Percentiles rank a stretch among this genome's conserved stretches.
phyloP scores from a whole-genome alignment of 352 stramenopile genomes.

The Globisporangium cystogenes region DNA sequence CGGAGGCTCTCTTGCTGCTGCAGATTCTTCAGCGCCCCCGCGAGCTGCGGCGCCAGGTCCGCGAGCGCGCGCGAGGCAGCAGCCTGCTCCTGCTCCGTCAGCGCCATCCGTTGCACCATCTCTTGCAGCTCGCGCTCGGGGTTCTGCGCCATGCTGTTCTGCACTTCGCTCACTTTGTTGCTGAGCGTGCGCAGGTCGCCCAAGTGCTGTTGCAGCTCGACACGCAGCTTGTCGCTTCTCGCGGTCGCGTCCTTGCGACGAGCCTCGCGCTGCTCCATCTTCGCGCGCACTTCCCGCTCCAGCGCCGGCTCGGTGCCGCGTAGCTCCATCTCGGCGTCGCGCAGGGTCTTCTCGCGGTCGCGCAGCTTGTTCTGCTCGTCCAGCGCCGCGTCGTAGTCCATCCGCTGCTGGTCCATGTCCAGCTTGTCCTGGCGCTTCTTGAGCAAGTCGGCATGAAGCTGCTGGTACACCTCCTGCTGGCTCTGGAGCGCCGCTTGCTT shows the following conservation, averaged over 20 bases:
- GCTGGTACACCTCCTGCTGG: constrained; percentile 41
- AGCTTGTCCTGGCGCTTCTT: constrained; percentile 57
- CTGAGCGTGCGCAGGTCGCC: constrained; percentile 37
- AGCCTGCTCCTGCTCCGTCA: constrained; percentile 40
- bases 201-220: constrained; percentile 35
- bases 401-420: constrained; percentile 36
- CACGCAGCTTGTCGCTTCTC: constrained; percentile 22
- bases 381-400: constrained; percentile 43
- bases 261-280: constrained; percentile 32
- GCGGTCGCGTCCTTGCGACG: constrained; percentile 21
- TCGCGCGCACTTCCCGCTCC: constrained; percentile 32
- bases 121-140: constrained; percentile 36
- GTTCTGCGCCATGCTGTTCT: constrained; percentile 31
- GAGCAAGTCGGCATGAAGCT: constrained; percentile 59
- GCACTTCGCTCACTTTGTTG: constrained; percentile 33
- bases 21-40: constrained; percentile 27
- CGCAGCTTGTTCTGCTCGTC: constrained; percentile 48
- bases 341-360: constrained; percentile 49
- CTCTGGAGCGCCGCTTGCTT: constrained; percentile 49
- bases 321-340: constrained; percentile 35
- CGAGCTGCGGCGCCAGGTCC: constrained; percentile 47
- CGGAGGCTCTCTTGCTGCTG: constrained; percentile 52
- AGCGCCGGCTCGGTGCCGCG: constrained; percentile 33
- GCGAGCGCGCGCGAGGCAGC: constrained; percentile 27
- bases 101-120: constrained; percentile 30